Evolutionary conservation across 768 basidiomycete species (phyloP).

Genomic region (Lyophyllum decastes): DNA sequence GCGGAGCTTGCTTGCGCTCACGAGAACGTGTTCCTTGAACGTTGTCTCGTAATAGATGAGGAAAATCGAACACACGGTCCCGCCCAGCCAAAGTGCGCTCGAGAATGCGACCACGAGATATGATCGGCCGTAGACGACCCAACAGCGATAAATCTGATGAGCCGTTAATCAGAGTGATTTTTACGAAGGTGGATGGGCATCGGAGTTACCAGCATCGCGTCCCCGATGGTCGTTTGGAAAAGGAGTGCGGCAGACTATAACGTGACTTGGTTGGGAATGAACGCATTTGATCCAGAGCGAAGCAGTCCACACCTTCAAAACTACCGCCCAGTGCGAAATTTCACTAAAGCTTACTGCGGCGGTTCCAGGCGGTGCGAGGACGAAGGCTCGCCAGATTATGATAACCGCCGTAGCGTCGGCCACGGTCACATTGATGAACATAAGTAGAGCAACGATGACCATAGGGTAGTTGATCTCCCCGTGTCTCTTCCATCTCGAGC

Average conservation of each 20-base stretch:
- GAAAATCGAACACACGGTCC: background rate
- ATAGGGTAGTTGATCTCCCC: slow-evolving; percentile 11
- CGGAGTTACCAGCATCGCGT: slow-evolving; percentile 18
- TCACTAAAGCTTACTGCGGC: slow-evolving; percentile 8
- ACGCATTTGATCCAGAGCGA: background rate
- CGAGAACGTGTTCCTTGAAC: slow-evolving; percentile 1
- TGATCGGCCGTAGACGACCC: slow-evolving; percentile 2
- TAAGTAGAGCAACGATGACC: slow-evolving; percentile 2
- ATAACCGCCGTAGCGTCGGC: slow-evolving; percentile 1
- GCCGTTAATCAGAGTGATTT: no score
- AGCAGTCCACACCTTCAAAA: slow-evolving; percentile 9
- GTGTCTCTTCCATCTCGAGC: slow-evolving; percentile 1
- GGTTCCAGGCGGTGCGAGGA: slow-evolving; percentile 8
- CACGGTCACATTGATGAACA: slow-evolving; percentile 13
- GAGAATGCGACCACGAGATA: slow-evolving; percentile 1
- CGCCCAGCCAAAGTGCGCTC: background rate
- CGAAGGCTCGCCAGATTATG: slow-evolving; percentile 15
- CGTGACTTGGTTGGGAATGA: background rate
- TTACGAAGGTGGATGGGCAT: no score
- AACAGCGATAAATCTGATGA: slow-evolving; percentile 9
- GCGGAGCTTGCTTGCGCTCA: slow-evolving; percentile 9
- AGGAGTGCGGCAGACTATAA: slow-evolving; percentile 12
- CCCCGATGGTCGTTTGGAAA: slow-evolving; percentile 16
- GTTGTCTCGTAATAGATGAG: slow-evolving; percentile 13
- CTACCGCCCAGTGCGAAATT: slow-evolving; percentile 15